Conservation (phyloP, 208 protist species). For the Leishmania aethiopica region DNA sequence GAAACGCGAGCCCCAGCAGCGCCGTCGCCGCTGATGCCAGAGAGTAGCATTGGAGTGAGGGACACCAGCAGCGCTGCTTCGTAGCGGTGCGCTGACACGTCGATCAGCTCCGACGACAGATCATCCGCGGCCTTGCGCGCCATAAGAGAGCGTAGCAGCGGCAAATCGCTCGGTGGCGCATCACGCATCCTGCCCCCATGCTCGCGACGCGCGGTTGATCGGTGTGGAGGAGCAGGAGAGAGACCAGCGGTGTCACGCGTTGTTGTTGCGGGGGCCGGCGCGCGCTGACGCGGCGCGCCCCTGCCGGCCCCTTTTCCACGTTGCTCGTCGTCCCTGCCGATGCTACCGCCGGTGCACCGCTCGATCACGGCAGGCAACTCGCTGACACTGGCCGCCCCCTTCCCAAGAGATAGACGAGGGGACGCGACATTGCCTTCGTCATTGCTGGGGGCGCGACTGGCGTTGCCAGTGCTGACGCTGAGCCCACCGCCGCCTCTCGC, state of each 20-base stretch:
- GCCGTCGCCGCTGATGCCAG: slow-evolving; percentile 21
- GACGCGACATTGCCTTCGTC: not conserved
- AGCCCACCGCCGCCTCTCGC: not conserved
- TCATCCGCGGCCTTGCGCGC: slow-evolving; percentile 36
- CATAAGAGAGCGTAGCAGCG: slow-evolving; percentile 32
- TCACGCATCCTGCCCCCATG: not conserved
- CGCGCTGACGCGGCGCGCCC: not conserved
- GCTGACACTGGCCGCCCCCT: not conserved
- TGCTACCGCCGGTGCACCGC: slow-evolving; percentile 26
- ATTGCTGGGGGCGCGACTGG: not conserved
- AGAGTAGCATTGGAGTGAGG: slow-evolving; percentile 79
- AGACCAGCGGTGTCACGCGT: not conserved
- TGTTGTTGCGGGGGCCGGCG: not conserved
- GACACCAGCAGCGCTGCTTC: slow-evolving; percentile 63
- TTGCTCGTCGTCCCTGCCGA: not conserved
- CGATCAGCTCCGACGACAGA: slow-evolving; percentile 30
- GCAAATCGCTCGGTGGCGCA: slow-evolving; percentile 7
- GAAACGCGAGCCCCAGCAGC: not conserved
- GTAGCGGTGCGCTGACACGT: slow-evolving; percentile 29
- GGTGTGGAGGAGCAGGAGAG: not conserved
- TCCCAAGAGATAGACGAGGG: not conserved
- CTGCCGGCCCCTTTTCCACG: not conserved
- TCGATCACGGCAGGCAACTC: slow-evolving; percentile 14
- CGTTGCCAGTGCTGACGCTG: not conserved
- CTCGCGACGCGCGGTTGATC: not conserved